Conservation (phyloP, 768 basidiomycete species). For the Pulveroboletus sp. region DNA sequence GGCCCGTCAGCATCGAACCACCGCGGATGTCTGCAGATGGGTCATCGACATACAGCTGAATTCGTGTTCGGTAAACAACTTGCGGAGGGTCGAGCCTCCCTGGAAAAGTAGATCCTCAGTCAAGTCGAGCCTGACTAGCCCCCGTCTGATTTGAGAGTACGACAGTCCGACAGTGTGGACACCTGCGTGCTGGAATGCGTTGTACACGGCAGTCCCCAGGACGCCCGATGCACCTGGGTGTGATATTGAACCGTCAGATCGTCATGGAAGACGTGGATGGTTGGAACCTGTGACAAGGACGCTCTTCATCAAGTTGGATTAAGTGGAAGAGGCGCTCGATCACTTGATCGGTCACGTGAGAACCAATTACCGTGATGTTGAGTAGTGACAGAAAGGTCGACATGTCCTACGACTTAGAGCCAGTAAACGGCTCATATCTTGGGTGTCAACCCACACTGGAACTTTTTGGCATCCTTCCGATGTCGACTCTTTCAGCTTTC, state of each 20-base stretch:
- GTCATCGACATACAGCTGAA: conserved; percentile 59
- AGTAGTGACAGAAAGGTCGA: too few relatives aligned
- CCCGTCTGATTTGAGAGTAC: conserved; percentile 55
- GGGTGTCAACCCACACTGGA: too few relatives aligned
- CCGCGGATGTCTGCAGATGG: background rate
- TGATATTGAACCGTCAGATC: conserved; percentile 10
- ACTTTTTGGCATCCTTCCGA: too few relatives aligned
- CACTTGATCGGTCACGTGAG: background rate
- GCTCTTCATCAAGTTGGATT: conserved; percentile 34
- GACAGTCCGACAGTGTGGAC: conserved; percentile 65
- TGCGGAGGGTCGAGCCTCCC: conserved; percentile 41
- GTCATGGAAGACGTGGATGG: background rate
- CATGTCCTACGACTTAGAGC: too few relatives aligned
- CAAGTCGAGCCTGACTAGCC: conserved; percentile 62
- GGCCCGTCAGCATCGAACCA: conserved; percentile 3
- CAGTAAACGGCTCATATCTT: background rate
- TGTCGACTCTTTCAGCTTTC: background rate
- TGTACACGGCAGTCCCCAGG: conserved; percentile 74
- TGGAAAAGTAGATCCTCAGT: conserved; percentile 38
- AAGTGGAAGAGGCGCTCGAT: background rate
- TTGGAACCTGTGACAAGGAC: conserved; percentile 52
- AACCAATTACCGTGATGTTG: too few relatives aligned
- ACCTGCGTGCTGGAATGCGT: conserved; percentile 49
- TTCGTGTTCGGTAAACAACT: conserved; percentile 49
- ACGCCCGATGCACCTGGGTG: conserved; percentile 83